Evolutionary conservation across 2,329 filamentous ascomycete genomes (phyloP), one percentile per base, ranked within the genome.

Genomic region (Fusarium multiceps): DNA sequence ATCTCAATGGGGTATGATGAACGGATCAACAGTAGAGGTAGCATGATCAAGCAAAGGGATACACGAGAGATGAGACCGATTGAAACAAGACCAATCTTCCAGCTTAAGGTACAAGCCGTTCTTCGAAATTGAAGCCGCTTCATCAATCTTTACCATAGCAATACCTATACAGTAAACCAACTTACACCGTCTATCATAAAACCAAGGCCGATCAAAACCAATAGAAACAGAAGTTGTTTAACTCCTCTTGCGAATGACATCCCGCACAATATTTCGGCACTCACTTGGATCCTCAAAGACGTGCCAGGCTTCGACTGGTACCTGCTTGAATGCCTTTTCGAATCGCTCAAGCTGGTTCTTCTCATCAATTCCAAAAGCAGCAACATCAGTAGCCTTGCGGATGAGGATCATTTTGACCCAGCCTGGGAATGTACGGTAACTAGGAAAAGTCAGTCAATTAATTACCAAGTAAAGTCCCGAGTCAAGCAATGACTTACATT

Each of bases 371-470:
- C 91, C 88, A 13, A 89, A 74, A 3, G 86, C 87, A 1, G 90
- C 89, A 25, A 96, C 88, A 67, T 94, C 91, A 4, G 86, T 90
- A 1, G 96, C 93, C 76, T 93, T 95, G 56, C 94, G 88, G 74
- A 98, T 97, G 69, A 93, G 91, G 48, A 98, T 96, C 14, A 92
- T 87, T 66, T 88, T 88, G 66, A 98, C 88, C 93, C 94, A 98
- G 9, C 86, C 88, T 0, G 90, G 90, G 67, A 90, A 88, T 50
- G 86, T 85, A 55, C 89, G 86, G 72, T 88, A 90, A 13, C 87
- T 88, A 10, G 7, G 16, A 12, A 2, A 5, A 6, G 45, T 77
- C 56, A 77, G 49, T 41, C 32, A 37, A n/a, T 37, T 18, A 37
- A 37, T 37, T 37, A 11, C 34, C 16, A 27, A 20, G 72, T 32